Conservation (phyloP, 371 early-diverging fungal species). For the Gilbertella persicaria region DNA sequence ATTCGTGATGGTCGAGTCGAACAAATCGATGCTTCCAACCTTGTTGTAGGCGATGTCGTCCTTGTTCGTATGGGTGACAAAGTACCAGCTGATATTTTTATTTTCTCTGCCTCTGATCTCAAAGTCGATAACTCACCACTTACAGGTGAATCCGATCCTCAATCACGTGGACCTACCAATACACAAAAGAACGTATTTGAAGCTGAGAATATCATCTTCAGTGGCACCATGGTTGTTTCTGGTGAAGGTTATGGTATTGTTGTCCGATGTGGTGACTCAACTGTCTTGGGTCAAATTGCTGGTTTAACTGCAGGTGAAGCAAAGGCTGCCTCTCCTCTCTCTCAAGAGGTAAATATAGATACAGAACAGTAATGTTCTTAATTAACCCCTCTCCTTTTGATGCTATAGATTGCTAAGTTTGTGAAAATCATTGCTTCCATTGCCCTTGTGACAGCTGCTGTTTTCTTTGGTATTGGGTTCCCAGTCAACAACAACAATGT, state of each 20-base stretch:
- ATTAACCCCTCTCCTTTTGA: background rate
- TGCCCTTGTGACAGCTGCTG: constrained; percentile 70
- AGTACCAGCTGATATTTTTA: constrained; percentile 85
- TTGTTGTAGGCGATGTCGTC: constrained; percentile 91
- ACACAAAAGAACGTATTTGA: constrained; percentile 80
- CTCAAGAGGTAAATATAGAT: constrained; percentile 44
- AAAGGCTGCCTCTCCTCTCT: constrained; percentile 69
- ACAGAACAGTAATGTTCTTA: background rate
- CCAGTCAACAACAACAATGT: constrained; percentile 57
- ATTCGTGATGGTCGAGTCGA: constrained; percentile 73
- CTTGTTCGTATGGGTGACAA: constrained; percentile 91
- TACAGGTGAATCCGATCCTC: constrained; percentile 95
- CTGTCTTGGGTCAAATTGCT: constrained; percentile 94
- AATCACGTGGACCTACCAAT: constrained; percentile 67
- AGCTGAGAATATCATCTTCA: constrained; percentile 88
- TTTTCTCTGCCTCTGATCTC: constrained; percentile 77
- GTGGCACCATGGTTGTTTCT: constrained; percentile 82
- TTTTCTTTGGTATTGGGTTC: constrained; percentile 84
- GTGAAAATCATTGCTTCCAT: constrained; percentile 85
- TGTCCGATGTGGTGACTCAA: constrained; percentile 87
- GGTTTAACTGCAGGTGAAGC: constrained; percentile 80
- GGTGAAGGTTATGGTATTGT: constrained; percentile 94
- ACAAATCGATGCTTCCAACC: constrained; percentile 64
- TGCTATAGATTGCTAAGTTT: constrained; percentile 66
- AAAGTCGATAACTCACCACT: constrained; percentile 97